Evolutionary conservation across 2,329 filamentous ascomycete genomes (phyloP), one percentile per base, ranked within the genome.

Genomic region (Polytolypa hystricis): DNA sequence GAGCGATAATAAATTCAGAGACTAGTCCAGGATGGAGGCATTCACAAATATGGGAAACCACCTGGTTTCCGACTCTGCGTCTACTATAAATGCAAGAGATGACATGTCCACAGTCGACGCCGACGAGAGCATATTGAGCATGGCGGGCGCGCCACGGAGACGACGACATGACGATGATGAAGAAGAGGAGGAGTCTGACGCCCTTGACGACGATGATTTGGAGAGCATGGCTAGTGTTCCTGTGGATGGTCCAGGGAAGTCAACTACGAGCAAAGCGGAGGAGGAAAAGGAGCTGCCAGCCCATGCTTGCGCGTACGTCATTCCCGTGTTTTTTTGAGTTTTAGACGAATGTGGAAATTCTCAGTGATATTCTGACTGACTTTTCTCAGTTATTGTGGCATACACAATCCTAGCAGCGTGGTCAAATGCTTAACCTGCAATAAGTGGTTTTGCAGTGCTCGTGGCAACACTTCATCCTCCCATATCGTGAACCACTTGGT

Each of bases 401-500:
- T 98, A 46, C 91, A 98, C 66, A 93, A 93, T 40, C 81, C 91
- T 2, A 81, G 82, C 56, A 91, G 83, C 47, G 93, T 98, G 39
- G 91, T 98, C 51, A 96, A 95, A 65, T 98, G 91, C 56, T 71
- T 98, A 42, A 74, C 80, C 42, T 98, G 91, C 69, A 89, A 77
- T 67, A 98, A 96, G 59, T 98, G 91, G 91, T 98, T 98, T 60
- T 98, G 91, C 65, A 96, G 87, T 62, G 87, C 89, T 42, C 84
- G 89, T 53, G 89, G 91, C 48, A 98, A 95, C 61, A 87, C 87
- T 12, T 93, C 84, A 35, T 95, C 89, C 17, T 94, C 89, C 21
- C 91, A 98, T 58, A 96, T 98, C 51, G 85, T 98, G 65, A 96
- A 96, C 60, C 91, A 98, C 57, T 77, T 98, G 21, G 91, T 98